Conservation (phyloP, 371 early-diverging fungal genomes). For the Mucor ambiguus region DNA sequence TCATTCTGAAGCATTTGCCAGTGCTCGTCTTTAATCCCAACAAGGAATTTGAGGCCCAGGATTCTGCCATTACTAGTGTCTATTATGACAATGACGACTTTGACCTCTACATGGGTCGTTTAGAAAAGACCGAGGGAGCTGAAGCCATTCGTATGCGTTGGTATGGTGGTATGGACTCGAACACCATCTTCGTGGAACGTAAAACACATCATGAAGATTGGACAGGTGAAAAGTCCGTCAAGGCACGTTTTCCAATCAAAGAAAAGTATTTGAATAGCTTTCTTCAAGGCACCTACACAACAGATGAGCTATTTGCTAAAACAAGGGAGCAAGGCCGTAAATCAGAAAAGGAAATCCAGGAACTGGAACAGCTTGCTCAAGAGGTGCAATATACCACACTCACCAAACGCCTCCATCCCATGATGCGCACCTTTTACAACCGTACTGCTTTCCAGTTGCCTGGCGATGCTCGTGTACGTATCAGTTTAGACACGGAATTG, state of each 20-base stretch:
- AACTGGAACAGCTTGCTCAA: slow-evolving; percentile 77
- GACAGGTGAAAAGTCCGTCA: slow-evolving; percentile 97
- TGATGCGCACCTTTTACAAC: slow-evolving; percentile 97
- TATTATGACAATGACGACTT: slow-evolving; percentile 97
- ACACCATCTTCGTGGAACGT: slow-evolving; percentile 96
- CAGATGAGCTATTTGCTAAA: slow-evolving; percentile 80
- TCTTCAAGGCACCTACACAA: slow-evolving; percentile 81
- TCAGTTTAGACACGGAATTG: slow-evolving; percentile 98
- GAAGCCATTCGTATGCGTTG: slow-evolving; percentile 95
- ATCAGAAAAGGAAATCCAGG: slow-evolving; percentile 81
- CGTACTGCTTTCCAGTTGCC: slow-evolving; percentile 99
- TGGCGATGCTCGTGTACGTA: slow-evolving; percentile 97
- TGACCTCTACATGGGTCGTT: slow-evolving; percentile 92
- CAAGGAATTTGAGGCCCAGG: slow-evolving; percentile 69
- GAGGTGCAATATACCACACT: slow-evolving; percentile 85
- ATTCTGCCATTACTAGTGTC: slow-evolving; percentile 96
- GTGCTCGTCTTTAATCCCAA: slow-evolving; percentile 93
- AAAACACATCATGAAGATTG: slow-evolving; percentile 99
- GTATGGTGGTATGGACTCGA: slow-evolving; percentile 91
- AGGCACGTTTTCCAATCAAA: slow-evolving; percentile 96
- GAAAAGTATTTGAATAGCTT: slow-evolving; percentile 93
- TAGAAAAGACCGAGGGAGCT: slow-evolving; percentile 95
- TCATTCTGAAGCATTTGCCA: slow-evolving; percentile 95
- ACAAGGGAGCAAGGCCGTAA: slow-evolving; percentile 82
- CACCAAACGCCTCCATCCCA: slow-evolving; percentile 83